Evolutionary conservation across 768 basidiomycete genomes (phyloP), one percentile per base, ranked within the genome.

Genomic region (Lanmaoa rubissima): DNA sequence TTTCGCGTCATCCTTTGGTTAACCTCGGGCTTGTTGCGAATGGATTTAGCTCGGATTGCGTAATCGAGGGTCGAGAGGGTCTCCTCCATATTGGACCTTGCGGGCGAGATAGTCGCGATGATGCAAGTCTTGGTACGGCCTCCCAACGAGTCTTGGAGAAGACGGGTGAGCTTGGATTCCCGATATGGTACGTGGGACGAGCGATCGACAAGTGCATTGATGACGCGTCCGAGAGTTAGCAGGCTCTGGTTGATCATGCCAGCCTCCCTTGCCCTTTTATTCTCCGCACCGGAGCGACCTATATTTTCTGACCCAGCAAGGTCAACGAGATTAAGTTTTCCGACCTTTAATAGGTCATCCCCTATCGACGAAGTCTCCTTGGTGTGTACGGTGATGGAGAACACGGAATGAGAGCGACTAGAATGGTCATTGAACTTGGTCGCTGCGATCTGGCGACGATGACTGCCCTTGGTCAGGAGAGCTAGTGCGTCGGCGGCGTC

Each of bases 181-280:
- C 94, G 85, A 70, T 98, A 99, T 8, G 97, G 97, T 44, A 98
- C 88, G 69, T 98, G 97, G 32, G 86, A 79, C 0, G 91, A 87
- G 62, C 84, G 88, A 64, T 98, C 95, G 51, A 98, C 97, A 43
- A 99, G 81, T 11, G 92, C 92, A 60, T 95, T 97, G 64, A 99
- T 98, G 38, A 98, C 97, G 34, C 97, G 79, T 0, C 97, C 97
- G 14, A 99, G 84, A n/a, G 97, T 98, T 2, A 99, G 78, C 48
- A 99, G 77, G 66, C 92, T 95, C 74, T 97, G 93, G 66, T 98
- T 99, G 71, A 99, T 98, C 90, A 95, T 97, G 12, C 97, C 97
- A 2, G 97, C 97, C 69, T 99, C 97, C 61, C 93, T 81, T 13
- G 97, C 97, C 55, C 95, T 78, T 70, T 92, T 94, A 65, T 97